Conservation (phyloP, 306 rosid species). For the Quercus glauca region DNA sequence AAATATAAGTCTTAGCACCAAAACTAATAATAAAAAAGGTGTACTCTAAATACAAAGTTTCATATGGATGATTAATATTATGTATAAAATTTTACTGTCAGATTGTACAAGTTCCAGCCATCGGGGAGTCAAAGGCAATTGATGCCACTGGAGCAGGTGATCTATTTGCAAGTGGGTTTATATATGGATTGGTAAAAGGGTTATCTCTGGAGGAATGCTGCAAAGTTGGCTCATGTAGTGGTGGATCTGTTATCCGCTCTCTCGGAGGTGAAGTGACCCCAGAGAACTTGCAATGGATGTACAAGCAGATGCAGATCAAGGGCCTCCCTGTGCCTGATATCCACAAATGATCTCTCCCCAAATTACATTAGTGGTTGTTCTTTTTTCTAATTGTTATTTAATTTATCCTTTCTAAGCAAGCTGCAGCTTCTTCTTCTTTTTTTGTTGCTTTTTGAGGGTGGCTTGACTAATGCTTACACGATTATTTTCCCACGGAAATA, state of each 20-base stretch:
- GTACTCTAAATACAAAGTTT: neutral
- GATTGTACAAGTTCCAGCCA: slow-evolving; percentile 72
- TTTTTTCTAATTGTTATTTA: neutral
- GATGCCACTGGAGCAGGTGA: slow-evolving; percentile 99
- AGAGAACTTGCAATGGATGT: slow-evolving; percentile 91
- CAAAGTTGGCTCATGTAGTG: slow-evolving; percentile 86
- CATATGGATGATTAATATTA: neutral
- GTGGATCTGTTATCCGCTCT: slow-evolving; percentile 82
- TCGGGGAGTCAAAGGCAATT: slow-evolving; percentile 64
- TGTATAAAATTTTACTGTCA: slow-evolving; percentile 14
- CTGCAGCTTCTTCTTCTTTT: neutral
- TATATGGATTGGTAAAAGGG: slow-evolving; percentile 84
- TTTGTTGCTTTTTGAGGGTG: slow-evolving; percentile 7
- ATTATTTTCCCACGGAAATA: neutral
- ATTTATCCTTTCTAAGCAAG: slow-evolving; percentile 13
- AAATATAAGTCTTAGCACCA: neutral
- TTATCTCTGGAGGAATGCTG: slow-evolving; percentile 85
- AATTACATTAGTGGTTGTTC: neutral
- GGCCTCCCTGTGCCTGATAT: slow-evolving; percentile 53
- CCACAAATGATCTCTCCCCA: slow-evolving; percentile 23
- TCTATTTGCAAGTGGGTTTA: slow-evolving; percentile 90
- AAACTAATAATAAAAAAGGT: neutral
- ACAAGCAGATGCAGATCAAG: slow-evolving; percentile 75
- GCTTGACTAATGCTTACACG: neutral
- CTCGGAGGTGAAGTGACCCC: slow-evolving; percentile 88